phyloP scores from a whole-genome alignment of 2,329 filamentous ascomycete genomes.

The Aureobasidium subglaciale region DNA sequence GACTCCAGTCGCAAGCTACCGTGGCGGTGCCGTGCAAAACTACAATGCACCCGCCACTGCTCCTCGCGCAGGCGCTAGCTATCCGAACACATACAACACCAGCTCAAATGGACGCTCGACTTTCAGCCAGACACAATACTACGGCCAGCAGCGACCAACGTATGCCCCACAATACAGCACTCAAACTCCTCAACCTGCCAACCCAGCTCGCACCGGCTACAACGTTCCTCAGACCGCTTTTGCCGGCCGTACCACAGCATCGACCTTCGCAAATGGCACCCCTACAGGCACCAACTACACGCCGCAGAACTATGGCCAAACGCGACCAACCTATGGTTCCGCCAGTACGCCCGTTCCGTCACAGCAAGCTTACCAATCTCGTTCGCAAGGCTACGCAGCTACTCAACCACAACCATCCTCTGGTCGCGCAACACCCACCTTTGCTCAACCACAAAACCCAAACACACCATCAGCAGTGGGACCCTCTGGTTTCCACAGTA shows the following conservation, averaged over 20 bases:
- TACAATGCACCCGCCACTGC: constrained; percentile 10
- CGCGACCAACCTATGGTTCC: constrained; percentile 6
- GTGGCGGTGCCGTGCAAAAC: constrained; percentile 12
- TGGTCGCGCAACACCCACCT: constrained; percentile 24
- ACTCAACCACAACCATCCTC: constrained; percentile 22
- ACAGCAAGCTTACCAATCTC: background rate
- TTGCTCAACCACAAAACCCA: constrained; percentile 23
- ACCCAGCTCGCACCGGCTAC: constrained; percentile 2
- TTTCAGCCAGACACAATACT: constrained; percentile 9
- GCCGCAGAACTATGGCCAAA: constrained; percentile 9
- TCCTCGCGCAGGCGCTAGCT: background rate
- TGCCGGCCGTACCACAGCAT: constrained; percentile 15
- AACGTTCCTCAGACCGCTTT: constrained; percentile 7
- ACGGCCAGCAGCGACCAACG: background rate
- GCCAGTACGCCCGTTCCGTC: background rate
- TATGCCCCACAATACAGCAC: constrained; percentile 4
- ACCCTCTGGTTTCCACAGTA: constrained; percentile 24
- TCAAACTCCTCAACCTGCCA: constrained; percentile 6
- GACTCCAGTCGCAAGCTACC: constrained; percentile 24
- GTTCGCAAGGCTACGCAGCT: background rate
- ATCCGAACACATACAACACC: constrained; percentile 6
- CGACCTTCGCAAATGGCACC: constrained; percentile 17
- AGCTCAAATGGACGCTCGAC: background rate
- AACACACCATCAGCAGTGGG: constrained; percentile 18
- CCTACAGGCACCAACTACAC: background rate